A percentile compares a stretch with the other conserved stretches of the same genome.
Conservation (phyloP, 2,329 filamentous ascomycete species). For the Orbilia brochopaga region DNA sequence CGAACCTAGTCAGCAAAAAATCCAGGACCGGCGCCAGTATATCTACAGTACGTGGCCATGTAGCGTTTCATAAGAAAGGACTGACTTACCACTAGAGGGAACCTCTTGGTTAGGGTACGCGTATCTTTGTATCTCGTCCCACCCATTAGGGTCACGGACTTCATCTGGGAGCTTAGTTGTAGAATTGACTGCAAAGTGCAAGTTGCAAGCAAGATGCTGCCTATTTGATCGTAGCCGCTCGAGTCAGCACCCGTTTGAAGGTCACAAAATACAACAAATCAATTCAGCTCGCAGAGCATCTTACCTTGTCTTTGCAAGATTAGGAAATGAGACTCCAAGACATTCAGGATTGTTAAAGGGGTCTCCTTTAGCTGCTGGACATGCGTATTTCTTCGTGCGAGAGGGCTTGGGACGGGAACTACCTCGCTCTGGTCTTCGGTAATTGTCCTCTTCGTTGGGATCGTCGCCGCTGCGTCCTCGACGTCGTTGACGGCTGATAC, state of each 20-base stretch:
- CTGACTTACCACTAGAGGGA: conserved; percentile 31
- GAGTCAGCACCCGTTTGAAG: not conserved
- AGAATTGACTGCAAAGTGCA: conserved; percentile 21
- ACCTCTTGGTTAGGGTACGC: conserved; percentile 22
- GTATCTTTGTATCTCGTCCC: conserved; percentile 31
- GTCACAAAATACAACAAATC: not conserved
- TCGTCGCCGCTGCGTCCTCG: conserved; percentile 7
- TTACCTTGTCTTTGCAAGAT: conserved; percentile 44
- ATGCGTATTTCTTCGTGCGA: conserved; percentile 18
- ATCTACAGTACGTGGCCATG: too few relatives aligned
- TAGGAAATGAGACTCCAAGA: conserved; percentile 32
- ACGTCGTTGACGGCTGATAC: conserved; percentile 4
- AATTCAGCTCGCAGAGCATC: not conserved
- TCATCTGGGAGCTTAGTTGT: conserved; percentile 31
- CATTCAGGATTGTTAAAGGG: conserved; percentile 32
- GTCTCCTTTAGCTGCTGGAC: conserved; percentile 45
- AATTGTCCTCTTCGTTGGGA: conserved; percentile 5
- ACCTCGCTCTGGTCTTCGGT: not conserved
- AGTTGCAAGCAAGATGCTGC: conserved; percentile 28
- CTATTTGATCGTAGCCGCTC: conserved; percentile 6
- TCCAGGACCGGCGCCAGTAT: too few relatives aligned
- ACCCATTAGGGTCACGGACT: conserved; percentile 34
- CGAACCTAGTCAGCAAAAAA: not conserved
- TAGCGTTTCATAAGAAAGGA: too few relatives aligned
- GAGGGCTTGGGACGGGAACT: not conserved